Base-by-base conservation (phyloP, 2,329 filamentous ascomycete species). In the Fusarium sublunatum region DNA sequence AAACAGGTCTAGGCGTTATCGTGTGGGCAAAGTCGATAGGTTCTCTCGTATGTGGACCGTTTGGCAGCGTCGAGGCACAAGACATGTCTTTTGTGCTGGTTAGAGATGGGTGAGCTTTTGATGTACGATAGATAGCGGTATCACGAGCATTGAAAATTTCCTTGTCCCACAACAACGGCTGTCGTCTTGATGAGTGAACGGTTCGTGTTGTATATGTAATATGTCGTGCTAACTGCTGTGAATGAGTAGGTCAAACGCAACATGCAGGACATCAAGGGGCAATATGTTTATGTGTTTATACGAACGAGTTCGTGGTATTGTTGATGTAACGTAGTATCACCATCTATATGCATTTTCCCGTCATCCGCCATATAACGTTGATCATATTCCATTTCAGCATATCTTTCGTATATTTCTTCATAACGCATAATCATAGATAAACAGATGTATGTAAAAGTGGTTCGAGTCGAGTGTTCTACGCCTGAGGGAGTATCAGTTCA, bases 401-500 rank as follows among this genome's bases (percentile, higher is more conserved):
- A 31, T 15, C 36, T 15, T 52, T 51, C 40, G 15, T 48, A 38
- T 15, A 31, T 39, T 34, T 46, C 29, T 46, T 55, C 58, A 52
- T 58, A 41, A 48, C n/a, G 32, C 45, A 63, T 63, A 24, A 43
- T 47, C 5, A 19, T 32, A 25, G 28, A 60, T 29, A 19, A n/a
- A 15, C n/a, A 36, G 11, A 29, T 51, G 44, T 19, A 22, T n/a
- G 24, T n/a, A 25, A 40, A 31, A 29, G n/a, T 22, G 31, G 25
- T 8, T 13, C 7, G 25, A 29, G 39, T 25, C 10, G 5, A 15
- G 28, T 29, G 24, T 13, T 48, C 40, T 63, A 65, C 7, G 28
- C 44, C 25, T 52, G 53, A n/a, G 57, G 71, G n/a, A 73, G 58
- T 13, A 63, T 39, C 10, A 73, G 49, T 29, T 70, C 69, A 22